Conservation (phyloP, 441 rosid species). For the Erodium texanum region DNA sequence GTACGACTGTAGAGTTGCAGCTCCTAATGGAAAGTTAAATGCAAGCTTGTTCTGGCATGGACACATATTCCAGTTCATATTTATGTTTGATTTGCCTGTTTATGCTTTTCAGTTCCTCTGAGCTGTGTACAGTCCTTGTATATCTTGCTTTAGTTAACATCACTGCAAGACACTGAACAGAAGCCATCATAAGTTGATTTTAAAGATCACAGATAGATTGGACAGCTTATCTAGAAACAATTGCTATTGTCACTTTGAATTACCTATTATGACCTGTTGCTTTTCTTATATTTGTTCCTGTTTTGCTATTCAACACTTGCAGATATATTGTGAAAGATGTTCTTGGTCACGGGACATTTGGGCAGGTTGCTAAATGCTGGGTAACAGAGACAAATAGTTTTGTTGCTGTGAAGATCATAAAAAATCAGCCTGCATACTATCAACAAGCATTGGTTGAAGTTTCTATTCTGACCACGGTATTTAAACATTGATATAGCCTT, state of each 20-base stretch:
- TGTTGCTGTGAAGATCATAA: constrained; percentile 94
- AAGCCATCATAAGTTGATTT: background rate
- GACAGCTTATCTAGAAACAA: background rate
- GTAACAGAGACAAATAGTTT: constrained; percentile 59
- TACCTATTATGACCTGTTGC: constrained; percentile 6
- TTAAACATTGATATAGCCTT: constrained; percentile 10
- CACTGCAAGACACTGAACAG: background rate
- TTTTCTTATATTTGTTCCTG: background rate
- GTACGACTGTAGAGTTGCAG: no score
- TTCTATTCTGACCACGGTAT: constrained; percentile 90
- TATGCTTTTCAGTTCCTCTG: no score
- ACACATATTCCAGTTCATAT: no score
- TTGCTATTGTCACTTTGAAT: background rate
- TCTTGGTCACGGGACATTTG: constrained; percentile 99
- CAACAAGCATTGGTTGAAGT: constrained; percentile 99
- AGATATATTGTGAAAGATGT: constrained; percentile 97
- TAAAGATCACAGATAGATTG: background rate
- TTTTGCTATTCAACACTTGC: constrained; percentile 24
- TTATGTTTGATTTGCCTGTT: no score
- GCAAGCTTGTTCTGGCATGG: no score
- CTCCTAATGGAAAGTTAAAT: no score
- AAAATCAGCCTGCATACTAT: constrained; percentile 95
- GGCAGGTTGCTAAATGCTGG: constrained; percentile 99
- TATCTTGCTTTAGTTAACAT: no score
- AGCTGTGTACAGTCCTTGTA: no score